These are phyloP conservation scores for Hypholoma fasciculare DNA, from an alignment of 768 basidiomycete species.

Conservation along the genomic window DNA sequence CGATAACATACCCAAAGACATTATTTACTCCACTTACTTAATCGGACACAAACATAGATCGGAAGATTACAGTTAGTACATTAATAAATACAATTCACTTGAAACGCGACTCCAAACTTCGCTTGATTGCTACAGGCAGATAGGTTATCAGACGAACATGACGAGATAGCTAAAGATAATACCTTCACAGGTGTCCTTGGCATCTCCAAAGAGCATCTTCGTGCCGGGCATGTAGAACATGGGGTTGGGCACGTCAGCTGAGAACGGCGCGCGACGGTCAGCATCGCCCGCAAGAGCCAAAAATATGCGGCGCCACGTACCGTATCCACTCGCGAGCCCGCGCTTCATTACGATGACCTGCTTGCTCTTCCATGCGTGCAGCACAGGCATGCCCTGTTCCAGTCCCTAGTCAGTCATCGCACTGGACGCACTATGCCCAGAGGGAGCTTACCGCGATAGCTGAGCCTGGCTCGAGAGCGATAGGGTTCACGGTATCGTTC, in stretches of 20 bases:
- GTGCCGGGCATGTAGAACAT: slow-evolving; percentile 93
- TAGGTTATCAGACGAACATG: not conserved
- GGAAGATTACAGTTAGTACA: not conserved
- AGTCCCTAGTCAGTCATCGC: not conserved
- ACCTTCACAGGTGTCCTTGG: slow-evolving; percentile 90
- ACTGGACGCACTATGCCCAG: not conserved
- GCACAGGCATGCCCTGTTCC: slow-evolving; percentile 79
- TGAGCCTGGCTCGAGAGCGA: slow-evolving; percentile 83
- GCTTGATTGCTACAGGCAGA: slow-evolving; percentile 51
- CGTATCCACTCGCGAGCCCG: slow-evolving; percentile 86
- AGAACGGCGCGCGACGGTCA: not conserved
- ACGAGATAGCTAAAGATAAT: slow-evolving; percentile 11
- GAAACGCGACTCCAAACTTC: slow-evolving; percentile 45
- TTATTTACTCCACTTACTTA: not conserved
- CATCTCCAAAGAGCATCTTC: slow-evolving; percentile 92
- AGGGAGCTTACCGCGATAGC: slow-evolving; percentile 61
- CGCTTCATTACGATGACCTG: slow-evolving; percentile 93
- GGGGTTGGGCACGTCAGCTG: slow-evolving; percentile 90
- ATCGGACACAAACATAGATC: not conserved
- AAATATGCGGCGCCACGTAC: slow-evolving; percentile 34
- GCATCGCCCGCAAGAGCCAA: slow-evolving; percentile 2
- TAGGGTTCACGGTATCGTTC: slow-evolving; percentile 92
- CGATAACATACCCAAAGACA: slow-evolving; percentile 5
- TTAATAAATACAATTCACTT: not conserved
- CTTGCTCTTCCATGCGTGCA: slow-evolving; percentile 93